These are phyloP conservation scores for Lachancea mirantina DNA, from an alignment of 805 yeast genomes.

Conservation along the genomic window DNA sequence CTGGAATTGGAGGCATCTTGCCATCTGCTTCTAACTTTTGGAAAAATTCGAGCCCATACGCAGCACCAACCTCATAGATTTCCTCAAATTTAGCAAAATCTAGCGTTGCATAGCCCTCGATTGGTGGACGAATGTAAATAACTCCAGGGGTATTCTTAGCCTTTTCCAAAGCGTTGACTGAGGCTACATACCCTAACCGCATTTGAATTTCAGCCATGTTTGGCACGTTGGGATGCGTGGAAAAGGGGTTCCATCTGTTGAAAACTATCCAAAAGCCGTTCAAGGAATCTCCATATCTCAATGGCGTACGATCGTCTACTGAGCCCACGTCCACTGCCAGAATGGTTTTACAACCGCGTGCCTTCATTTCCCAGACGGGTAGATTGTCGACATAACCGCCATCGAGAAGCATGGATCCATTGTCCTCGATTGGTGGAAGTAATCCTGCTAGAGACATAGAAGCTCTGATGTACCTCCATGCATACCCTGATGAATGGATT, in stretches of 20 bases:
- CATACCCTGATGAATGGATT: constrained; percentile 82
- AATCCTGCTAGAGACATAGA: constrained; percentile 95
- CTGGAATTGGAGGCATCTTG: constrained; percentile 57
- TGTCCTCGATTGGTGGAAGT: constrained; percentile 74
- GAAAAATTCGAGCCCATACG: constrained; percentile 58
- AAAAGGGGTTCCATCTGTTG: constrained; percentile 85
- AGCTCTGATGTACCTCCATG: constrained; percentile 93
- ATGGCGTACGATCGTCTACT: constrained; percentile 82
- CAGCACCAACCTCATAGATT: constrained; percentile 71
- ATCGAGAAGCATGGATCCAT: constrained; percentile 88
- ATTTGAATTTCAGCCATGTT: constrained; percentile 92
- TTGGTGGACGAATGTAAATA: constrained; percentile 85
- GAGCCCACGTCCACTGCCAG: constrained; percentile 97
- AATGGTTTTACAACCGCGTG: constrained; percentile 75
- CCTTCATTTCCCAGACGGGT: constrained; percentile 88
- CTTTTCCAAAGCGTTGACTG: constrained; percentile 84
- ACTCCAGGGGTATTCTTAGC: constrained; percentile 85
- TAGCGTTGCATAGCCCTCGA: constrained; percentile 82
- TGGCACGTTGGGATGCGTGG: constrained; percentile 81
- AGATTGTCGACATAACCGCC: constrained; percentile 95
- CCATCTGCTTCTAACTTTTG: constrained; percentile 45
- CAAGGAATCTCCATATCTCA: constrained; percentile 86
- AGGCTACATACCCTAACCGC: constrained; percentile 87
- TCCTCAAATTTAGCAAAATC: constrained; percentile 92
- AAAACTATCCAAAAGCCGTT: constrained; percentile 88